phyloP scores from a whole-genome alignment of 192 early-diverging fungal genomes.

The Coemansia sp. region DNA sequence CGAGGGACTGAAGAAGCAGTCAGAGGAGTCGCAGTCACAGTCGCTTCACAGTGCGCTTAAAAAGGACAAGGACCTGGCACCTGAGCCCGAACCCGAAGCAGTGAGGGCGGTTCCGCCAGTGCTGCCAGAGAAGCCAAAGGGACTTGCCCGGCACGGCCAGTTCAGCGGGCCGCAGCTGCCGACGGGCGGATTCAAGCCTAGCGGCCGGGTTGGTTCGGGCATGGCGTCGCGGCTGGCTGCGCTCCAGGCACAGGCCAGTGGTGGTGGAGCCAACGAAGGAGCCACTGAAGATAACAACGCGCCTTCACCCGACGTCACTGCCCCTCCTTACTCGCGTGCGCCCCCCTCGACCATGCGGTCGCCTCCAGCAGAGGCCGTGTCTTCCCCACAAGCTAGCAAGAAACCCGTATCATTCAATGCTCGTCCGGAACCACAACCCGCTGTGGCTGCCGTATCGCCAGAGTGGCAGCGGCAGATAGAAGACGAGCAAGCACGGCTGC shows the following conservation, averaged over 20 bases:
- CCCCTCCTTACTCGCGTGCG: conserved; percentile 1
- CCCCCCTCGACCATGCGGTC: not conserved
- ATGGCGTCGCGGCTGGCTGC: conserved; percentile 55
- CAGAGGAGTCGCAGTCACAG: conserved; percentile 49
- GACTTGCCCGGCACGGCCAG: conserved; percentile 23
- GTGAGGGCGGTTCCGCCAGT: conserved; percentile 25
- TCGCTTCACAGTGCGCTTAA: conserved; percentile 38
- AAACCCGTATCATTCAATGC: conserved; percentile 29
- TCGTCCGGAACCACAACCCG: not conserved
- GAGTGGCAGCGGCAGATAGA: conserved; percentile 53
- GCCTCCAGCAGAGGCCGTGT: not conserved
- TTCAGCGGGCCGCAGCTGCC: conserved; percentile 44
- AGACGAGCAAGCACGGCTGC: conserved; percentile 40
- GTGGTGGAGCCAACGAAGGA: conserved; percentile 24
- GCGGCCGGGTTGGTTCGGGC: conserved; percentile 42
- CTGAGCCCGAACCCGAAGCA: conserved; percentile 19
- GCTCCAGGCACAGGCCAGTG: conserved; percentile 41
- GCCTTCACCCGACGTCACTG: not conserved
- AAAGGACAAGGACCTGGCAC: conserved; percentile 38
- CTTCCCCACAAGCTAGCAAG: conserved; percentile 3
- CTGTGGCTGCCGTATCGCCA: conserved; percentile 11
- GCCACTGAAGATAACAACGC: conserved; percentile 5
- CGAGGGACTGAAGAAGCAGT: conserved; percentile 43
- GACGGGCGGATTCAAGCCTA: conserved; percentile 49
- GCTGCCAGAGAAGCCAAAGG: conserved; percentile 42